phyloP scores from a whole-genome alignment of 805 yeast genomes.

The Cyberlindnera veronae region DNA sequence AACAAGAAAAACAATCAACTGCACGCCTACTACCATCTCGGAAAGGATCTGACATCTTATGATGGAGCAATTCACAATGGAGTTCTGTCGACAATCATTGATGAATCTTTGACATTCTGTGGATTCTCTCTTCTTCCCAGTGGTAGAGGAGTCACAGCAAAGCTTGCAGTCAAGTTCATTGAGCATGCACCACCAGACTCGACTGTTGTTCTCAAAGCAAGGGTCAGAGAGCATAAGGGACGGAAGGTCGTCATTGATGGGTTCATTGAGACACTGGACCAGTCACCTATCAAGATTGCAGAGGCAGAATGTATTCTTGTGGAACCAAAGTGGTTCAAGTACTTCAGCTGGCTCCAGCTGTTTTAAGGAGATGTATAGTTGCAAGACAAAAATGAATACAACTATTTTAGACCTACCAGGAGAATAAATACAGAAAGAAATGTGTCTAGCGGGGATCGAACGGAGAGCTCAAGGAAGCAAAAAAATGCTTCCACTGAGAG shows the following conservation, averaged over 20 bases:
- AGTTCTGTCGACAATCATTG: slow-evolving; percentile 70
- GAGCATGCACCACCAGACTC: slow-evolving; percentile 50
- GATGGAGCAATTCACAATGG: slow-evolving; percentile 83
- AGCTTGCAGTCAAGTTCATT: slow-evolving; percentile 56
- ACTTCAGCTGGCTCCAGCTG: slow-evolving; percentile 50
- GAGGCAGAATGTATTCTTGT: slow-evolving; percentile 68
- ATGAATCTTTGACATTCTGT: slow-evolving; percentile 80
- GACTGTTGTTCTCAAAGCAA: slow-evolving; percentile 63
- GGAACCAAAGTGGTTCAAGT: slow-evolving; percentile 87
- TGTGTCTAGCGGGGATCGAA: neutral
- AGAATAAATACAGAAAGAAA: neutral
- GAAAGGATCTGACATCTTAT: slow-evolving; percentile 58
- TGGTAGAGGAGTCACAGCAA: slow-evolving; percentile 86
- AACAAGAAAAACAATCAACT: slow-evolving; percentile 50
- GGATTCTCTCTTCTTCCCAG: slow-evolving; percentile 83
- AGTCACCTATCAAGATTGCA: slow-evolving; percentile 44
- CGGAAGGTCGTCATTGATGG: slow-evolving; percentile 83
- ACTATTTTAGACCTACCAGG: neutral
- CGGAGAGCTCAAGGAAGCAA: slow-evolving; percentile 6
- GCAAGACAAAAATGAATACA: neutral
- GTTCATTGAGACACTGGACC: slow-evolving; percentile 47
- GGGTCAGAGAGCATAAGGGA: slow-evolving; percentile 64
- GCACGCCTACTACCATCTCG: slow-evolving; percentile 68
- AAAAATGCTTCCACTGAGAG: slow-evolving; percentile 60
- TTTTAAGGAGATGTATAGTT: slow-evolving; percentile 22